phyloP scores from a whole-genome alignment of 768 basidiomycete species.

The Pleurotus salmoneostramineus region DNA sequence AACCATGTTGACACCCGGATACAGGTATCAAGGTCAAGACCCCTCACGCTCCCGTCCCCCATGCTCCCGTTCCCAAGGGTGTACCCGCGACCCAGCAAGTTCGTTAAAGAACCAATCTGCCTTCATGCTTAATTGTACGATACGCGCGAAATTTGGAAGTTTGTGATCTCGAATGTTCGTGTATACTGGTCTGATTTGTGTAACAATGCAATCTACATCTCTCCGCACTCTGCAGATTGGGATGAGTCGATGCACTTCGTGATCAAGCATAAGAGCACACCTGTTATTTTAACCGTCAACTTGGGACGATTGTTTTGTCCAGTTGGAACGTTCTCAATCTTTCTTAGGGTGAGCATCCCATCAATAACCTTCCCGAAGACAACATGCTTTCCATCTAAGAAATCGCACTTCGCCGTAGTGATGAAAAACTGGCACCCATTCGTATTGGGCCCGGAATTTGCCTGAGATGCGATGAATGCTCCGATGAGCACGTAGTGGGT shows the following conservation, averaged over 20 bases:
- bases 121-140: neutral
- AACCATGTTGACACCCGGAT: neutral
- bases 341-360: slow-evolving; percentile 92
- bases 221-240: slow-evolving; percentile 44
- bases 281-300: slow-evolving; percentile 81
- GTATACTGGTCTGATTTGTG: neutral
- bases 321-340: slow-evolving; percentile 94
- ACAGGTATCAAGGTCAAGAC: slow-evolving; percentile 58
- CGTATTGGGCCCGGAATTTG: slow-evolving; percentile 91
- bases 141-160: neutral
- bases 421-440: slow-evolving; percentile 99
- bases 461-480: slow-evolving; percentile 40
- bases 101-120: slow-evolving; percentile 26
- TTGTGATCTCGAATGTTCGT: no score
- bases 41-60: slow-evolving; percentile 68
- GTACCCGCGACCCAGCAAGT: slow-evolving; percentile 44
- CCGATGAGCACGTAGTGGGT: neutral
- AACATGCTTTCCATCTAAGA: slow-evolving; percentile 93
- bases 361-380: slow-evolving; percentile 91
- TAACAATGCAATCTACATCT: slow-evolving; percentile 38
- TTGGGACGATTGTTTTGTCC: slow-evolving; percentile 90
- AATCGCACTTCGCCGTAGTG: slow-evolving; percentile 91
- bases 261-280: slow-evolving; percentile 29
- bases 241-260: neutral
- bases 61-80: slow-evolving; percentile 56